Base-by-base conservation (phyloP, 345 rosid species). In the Eucalyptus sp. region DNA sequence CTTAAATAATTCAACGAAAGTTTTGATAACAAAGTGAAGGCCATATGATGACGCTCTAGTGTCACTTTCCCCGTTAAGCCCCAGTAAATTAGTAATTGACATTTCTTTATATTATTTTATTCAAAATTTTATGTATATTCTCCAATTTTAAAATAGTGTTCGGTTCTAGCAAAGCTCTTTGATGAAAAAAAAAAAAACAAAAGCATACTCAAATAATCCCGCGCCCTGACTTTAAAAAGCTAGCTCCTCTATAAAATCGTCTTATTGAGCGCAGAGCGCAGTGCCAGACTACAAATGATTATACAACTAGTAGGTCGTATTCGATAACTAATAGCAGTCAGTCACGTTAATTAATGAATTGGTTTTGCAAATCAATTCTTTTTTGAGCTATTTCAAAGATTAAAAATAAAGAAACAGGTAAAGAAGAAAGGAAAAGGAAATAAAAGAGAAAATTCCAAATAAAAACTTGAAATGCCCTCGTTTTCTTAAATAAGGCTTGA, bases 381-480 rank as follows among this genome's bases (percentile, higher is more conserved):
- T 71, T 5, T 71, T 37, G 27, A 71, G 27, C 43, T 37, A 37
- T 71, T 71, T 71, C 27, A 18, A 71, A 71, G 46, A 71, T 10
- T 37, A 37, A 20, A 37, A 71, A 18, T 71, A 33, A 33, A 33
- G 25, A 71, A 71, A 71, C 5, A 18, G 24, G 81, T 33, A 33
- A 71, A 71, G 46, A 71, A 37, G 8, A 37, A 37, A 37, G 13
- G 12, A 68, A 17, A 33, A 31, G 22, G 43, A 66, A 20, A 52
- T 52, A 52, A 52, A 52, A 52, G 1, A 60, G 13, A 7, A 8
- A 56, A 25, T 60, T 24, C 2, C 14, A 60, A 25, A 60, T 10
- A 25, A 60, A 0, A 25, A 27, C 7, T 0, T 2, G 6, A 25
- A 58, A 58, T 58, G 4, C 24, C 24, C 4, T 52, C 0, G 0